Evolutionary conservation across 495 filamentous ascomycete species (phyloP), one percentile per base, ranked within the genome.

Genomic region (Hypoxylon fuscum): DNA sequence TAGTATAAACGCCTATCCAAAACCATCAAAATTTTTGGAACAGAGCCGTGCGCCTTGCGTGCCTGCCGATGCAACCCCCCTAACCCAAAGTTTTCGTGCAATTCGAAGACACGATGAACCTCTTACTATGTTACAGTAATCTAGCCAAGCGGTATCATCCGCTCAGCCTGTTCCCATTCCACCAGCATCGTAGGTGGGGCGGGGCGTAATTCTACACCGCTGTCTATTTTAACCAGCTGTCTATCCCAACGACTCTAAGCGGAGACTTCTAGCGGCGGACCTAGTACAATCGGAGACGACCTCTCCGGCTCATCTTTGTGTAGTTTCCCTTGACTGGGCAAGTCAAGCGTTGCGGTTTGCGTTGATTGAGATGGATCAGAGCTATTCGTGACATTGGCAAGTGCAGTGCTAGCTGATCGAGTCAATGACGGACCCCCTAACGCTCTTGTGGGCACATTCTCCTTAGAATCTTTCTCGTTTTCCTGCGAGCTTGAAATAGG

Each of bases 401-500:
- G 54, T 14, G 53, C 48, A 17, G 54, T 59, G 38, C 48, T 62
- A 21, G 64, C 52, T 32, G 62, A 55, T 51, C 53, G 48, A 25
- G 58, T 45, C 15, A 46, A 49, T 43, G 35, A 59, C n/a, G 27
- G 40, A 18, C 37, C 34, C 22, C 35, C 43, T 1, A 40, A 51
- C 7, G n/a, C 8, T 32, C 49, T 62, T 9, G 53, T 45, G 21
- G 43, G 32, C 21, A 35, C 37, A 18, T 45, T 70, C 51, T 67
- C 66, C 51, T 63, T 63, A 11, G 52, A 52, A 15, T 62, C 57
- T 17, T 55, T 62, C 23, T 67, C 64, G 29, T 61, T 66, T 57
- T 66, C 62, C 17, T 66, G 56, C 1, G 62, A 61, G 22, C 59
- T 67, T 21, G 64, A 59, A 44, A 67, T 67, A 22, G 64, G 48